These are phyloP conservation scores for Adansonia digitata DNA, from an alignment of 345 rosid genomes.

Conservation along the genomic window DNA sequence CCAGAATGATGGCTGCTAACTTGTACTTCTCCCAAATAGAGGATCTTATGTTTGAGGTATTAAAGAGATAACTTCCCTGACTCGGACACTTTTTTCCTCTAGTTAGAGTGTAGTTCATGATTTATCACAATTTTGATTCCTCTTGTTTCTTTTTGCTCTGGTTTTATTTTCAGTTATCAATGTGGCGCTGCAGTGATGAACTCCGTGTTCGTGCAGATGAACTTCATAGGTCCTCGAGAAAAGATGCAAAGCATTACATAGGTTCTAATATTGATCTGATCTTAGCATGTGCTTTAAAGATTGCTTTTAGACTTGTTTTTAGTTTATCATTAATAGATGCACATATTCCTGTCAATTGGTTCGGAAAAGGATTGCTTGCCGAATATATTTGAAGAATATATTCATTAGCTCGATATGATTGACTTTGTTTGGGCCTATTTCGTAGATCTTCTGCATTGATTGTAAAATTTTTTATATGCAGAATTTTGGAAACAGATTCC, in stretches of 20 bases:
- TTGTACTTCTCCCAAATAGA: constrained; percentile 91
- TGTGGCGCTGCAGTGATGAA: constrained; percentile 98
- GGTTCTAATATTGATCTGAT: constrained; percentile 35
- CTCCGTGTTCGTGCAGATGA: constrained; percentile 76
- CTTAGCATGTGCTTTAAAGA: not conserved
- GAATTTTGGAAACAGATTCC: constrained; percentile 96
- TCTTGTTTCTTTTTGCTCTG: not conserved
- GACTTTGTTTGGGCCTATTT: not conserved
- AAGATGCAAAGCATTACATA: constrained; percentile 91
- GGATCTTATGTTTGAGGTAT: constrained; percentile 98
- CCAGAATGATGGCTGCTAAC: constrained; percentile 99
- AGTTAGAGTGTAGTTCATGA: not conserved
- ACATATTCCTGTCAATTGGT: not conserved
- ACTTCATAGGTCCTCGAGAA: constrained; percentile 64
- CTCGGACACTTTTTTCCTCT: not conserved
- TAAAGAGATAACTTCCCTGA: not conserved
- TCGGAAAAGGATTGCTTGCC: too few species aligned
- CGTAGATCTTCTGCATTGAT: not conserved
- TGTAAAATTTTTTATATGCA: constrained; percentile 28
- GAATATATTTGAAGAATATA: not conserved
- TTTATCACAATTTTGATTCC: not conserved
- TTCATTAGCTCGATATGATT: not conserved
- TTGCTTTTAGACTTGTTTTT: not conserved
- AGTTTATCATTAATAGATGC: not conserved
- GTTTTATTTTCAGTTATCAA: constrained; percentile 61